Base-by-base conservation (phyloP, 345 rosid species). In the Limnanthes douglasii region DNA sequence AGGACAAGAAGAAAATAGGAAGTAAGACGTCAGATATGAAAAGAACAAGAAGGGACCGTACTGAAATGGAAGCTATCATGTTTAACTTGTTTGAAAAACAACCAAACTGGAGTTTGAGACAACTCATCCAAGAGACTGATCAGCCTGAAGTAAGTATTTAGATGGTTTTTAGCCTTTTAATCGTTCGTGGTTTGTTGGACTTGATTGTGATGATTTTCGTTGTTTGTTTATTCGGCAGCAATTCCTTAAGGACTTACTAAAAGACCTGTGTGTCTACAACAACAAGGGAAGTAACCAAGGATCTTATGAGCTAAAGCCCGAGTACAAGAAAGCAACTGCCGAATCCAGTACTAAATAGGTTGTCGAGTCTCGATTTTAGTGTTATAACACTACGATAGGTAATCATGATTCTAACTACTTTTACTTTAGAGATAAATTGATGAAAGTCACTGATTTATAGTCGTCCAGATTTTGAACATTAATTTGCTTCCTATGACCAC, bases 11-110 rank as follows among this genome's bases (percentile, higher is more conserved):
- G 76, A 82, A 78, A 63, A 13, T 50, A 11, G 56, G 74, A 11
- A 38, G 51, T 28, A 86, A 56, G 61, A 39, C 61, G 43, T 54
- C 69, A 0, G 93, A 82, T 1, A 65, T 37, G 46, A 82, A 78
- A 61, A 68, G 95, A 56, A 78, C 97, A 17, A 76, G 93, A 54
- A 78, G 88, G 50, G 95, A 82, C 35, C 78, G 93, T 18, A 72
- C 88, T 33, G 97, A 88, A 57, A 82, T 82, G 82, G 81, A 65
- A 51, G 79, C 56, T 3, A 72, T 82, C 24, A 82, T 75, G 93
- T 82, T 86, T 51, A 86, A 82, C 68, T 93, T 78, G 18, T 82
- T 86, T 15, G 95, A 86, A 59, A 75, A 85, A 58, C 93, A 86
- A 62, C 40, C 82, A 3, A 78, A 86, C 51, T 86, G 95, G 93